Evolutionary conservation across 345 rosid species (phyloP).

Genomic region (Eucalyptus sp.): DNA sequence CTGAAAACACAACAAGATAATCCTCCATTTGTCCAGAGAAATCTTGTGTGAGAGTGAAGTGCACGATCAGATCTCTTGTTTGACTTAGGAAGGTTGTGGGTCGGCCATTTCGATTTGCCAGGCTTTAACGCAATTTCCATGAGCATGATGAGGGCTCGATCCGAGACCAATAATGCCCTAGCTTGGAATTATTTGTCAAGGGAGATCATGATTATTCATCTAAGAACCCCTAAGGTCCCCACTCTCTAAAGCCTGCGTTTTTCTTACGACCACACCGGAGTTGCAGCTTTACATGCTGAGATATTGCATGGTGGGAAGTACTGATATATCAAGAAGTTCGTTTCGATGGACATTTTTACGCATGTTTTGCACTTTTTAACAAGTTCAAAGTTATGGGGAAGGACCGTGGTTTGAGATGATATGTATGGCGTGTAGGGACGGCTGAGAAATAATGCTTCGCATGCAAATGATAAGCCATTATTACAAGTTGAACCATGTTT

Average conservation of each 20-base stretch:
- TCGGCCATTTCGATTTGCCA: background rate
- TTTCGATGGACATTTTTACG: background rate
- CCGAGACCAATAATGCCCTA: background rate
- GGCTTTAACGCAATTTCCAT: background rate
- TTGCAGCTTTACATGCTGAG: background rate
- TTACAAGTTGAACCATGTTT: background rate
- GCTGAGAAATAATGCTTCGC: background rate
- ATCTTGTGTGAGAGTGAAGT: background rate
- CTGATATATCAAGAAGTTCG: background rate
- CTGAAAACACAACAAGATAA: background rate
- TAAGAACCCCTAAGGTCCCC: background rate
- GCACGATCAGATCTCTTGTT: background rate
- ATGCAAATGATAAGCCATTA: background rate
- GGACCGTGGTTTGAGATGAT: background rate
- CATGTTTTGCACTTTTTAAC: background rate
- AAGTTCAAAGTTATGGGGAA: background rate
- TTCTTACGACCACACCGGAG: background rate
- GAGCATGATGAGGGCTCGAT: background rate
- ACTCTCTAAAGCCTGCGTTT: background rate
- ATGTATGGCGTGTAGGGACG: background rate
- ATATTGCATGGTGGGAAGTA: background rate
- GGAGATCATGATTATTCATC: background rate
- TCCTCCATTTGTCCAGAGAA: background rate
- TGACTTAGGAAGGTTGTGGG: background rate
- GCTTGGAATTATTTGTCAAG: background rate